phyloP scores from a whole-genome alignment of 768 basidiomycete species.

The Boletus tylopilopsis region DNA sequence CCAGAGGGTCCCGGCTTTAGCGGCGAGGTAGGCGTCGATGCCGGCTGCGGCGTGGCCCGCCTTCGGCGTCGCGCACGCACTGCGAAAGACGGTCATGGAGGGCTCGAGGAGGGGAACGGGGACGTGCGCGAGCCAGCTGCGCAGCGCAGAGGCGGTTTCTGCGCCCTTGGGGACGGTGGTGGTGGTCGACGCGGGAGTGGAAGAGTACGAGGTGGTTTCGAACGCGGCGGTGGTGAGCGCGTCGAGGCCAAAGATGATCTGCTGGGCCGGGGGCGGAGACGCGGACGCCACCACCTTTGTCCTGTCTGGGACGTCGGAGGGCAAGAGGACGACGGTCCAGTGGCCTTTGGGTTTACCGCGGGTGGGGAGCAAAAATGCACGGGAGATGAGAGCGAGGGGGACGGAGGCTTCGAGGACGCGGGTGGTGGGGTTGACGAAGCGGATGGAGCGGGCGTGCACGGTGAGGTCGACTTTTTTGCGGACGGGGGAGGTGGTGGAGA shows the following conservation, averaged over 20 bases:
- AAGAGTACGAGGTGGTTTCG: constrained; percentile 40
- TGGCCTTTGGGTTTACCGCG: constrained; percentile 68
- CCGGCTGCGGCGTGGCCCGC: constrained; percentile 50
- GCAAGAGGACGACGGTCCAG: constrained; percentile 67
- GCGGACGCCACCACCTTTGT: no score
- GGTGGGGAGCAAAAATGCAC: constrained; percentile 72
- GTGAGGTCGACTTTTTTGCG: constrained; percentile 74
- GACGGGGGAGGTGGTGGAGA: constrained; percentile 70
- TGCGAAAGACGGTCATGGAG: constrained; percentile 50
- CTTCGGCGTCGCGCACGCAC: constrained; percentile 39
- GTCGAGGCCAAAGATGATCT: constrained; percentile 72
- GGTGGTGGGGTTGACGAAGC: constrained; percentile 49
- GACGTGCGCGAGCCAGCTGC: constrained; percentile 50
- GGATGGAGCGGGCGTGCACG: constrained; percentile 47
- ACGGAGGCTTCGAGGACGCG: constrained; percentile 47
- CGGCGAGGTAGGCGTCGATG: constrained; percentile 66
- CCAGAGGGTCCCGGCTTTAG: constrained; percentile 69
- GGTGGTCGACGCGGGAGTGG: constrained; percentile 21
- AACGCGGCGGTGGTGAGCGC: constrained; percentile 46
- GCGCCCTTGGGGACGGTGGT: constrained; percentile 46
- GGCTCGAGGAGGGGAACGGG: constrained; percentile 45
- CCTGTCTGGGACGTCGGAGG: constrained; percentile 50
- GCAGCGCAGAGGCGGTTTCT: constrained; percentile 47
- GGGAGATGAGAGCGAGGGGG: constrained; percentile 46
- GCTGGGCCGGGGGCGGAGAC: constrained; percentile 36